Percentiles rank a stretch among this genome's conserved stretches.
Evolutionary conservation across 495 filamentous ascomycete genomes (phyloP).

Genomic region (Xylaria bambusicola): DNA sequence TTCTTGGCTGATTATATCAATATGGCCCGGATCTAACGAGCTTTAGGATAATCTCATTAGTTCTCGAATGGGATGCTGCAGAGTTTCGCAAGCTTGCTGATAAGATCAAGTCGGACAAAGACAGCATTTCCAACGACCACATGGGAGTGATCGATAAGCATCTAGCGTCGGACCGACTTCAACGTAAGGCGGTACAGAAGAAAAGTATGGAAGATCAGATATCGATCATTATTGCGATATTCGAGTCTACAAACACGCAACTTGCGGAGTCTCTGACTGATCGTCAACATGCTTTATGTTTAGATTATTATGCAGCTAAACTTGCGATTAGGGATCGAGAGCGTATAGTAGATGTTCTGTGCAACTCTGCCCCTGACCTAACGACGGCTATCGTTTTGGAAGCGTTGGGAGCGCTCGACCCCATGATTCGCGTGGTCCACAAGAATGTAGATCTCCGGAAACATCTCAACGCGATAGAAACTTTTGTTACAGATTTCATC

Average conservation of each 20-base stretch:
- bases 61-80: slow-evolving; percentile 60
- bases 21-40: slow-evolving; percentile 10
- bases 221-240: slow-evolving; percentile 57
- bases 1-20: background rate
- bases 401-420: slow-evolving; percentile 61
- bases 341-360: slow-evolving; percentile 57
- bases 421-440: slow-evolving; percentile 63
- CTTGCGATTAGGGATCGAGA: slow-evolving; percentile 64
- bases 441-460: slow-evolving; percentile 63
- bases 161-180: slow-evolving; percentile 42
- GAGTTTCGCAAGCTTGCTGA: slow-evolving; percentile 58
- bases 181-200: slow-evolving; percentile 50
- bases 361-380: slow-evolving; percentile 59
- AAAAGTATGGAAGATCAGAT: slow-evolving; percentile 35
- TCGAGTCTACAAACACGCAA: slow-evolving; percentile 34
- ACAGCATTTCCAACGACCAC: slow-evolving; percentile 49
- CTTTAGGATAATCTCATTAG: slow-evolving; percentile 61
- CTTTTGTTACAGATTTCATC: slow-evolving; percentile 63
- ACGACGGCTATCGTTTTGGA: slow-evolving; percentile 60
- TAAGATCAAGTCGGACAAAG: slow-evolving; percentile 53
- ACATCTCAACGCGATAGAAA: slow-evolving; percentile 57
- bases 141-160: slow-evolving; percentile 53
- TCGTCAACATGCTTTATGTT: slow-evolving; percentile 52
- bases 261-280: slow-evolving; percentile 43
- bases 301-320: slow-evolving; percentile 60